Percentiles rank a stretch among this genome's conserved stretches.
Conservation (phyloP, 805 yeast species). For the Ogataea populi-albae region DNA sequence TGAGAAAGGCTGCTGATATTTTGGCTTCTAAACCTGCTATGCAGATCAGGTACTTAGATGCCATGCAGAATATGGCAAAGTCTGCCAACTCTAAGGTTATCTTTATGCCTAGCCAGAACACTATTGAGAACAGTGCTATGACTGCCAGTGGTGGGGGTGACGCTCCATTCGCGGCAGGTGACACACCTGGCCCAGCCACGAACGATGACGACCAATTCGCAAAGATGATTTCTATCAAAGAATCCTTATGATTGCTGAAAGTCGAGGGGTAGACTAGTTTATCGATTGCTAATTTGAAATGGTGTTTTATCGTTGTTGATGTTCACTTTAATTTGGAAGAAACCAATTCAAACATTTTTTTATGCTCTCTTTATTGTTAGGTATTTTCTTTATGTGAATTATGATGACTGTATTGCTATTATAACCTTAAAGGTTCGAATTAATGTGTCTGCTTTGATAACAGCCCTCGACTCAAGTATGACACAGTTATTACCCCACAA, state of each 20-base stretch:
- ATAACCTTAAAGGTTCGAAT: too few relatives aligned
- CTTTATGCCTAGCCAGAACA: conserved; percentile 59
- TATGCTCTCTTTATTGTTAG: too few relatives aligned
- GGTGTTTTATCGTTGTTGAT: too few relatives aligned
- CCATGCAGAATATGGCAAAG: conserved; percentile 72
- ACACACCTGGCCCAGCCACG: conserved; percentile 2
- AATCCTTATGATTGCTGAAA: conserved; percentile 12
- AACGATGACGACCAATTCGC: conserved; percentile 8
- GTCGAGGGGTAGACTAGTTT: too few relatives aligned
- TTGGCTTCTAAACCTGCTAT: conserved; percentile 71
- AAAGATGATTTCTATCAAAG: conserved; percentile 12
- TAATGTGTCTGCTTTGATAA: too few relatives aligned
- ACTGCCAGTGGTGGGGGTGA: conserved; percentile 12
- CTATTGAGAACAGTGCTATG: conserved; percentile 31
- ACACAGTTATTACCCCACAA: too few relatives aligned
- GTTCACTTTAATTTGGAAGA: too few relatives aligned
- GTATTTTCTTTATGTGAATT: too few relatives aligned
- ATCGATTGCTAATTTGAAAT: too few relatives aligned
- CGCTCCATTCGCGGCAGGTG: conserved; percentile 6
- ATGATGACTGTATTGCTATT: too few relatives aligned
- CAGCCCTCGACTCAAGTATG: too few relatives aligned
- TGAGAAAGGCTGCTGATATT: conserved; percentile 78
- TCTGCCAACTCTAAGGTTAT: conserved; percentile 63
- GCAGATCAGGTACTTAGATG: conserved; percentile 76
- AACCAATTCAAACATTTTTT: too few relatives aligned